Evolutionary conservation across 108 stramenopile species (phyloP).

Genomic region (Stephanodiscus minutulus): DNA sequence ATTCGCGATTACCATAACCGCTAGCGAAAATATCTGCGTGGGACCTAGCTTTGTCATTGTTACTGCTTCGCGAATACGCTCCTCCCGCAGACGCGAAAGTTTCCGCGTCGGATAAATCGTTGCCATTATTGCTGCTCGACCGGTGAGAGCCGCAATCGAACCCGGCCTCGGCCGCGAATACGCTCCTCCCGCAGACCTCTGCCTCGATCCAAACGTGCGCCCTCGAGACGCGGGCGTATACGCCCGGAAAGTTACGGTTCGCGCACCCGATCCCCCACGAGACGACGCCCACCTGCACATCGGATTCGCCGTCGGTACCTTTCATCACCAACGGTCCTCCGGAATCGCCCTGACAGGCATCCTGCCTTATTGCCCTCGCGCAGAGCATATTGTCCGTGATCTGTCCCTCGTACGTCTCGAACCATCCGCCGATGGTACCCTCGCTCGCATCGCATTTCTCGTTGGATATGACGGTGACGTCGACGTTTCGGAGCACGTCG

Average conservation of each 20-base stretch:
- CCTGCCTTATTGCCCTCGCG: conserved; percentile 37
- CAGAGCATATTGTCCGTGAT: conserved; percentile 61
- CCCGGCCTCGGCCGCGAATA: not conserved
- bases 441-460: not conserved
- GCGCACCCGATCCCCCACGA: conserved; percentile 21
- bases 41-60: no score
- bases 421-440: not conserved
- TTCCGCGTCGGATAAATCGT: no score
- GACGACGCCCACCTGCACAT: conserved; percentile 44
- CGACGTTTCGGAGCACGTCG: not conserved
- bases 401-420: conserved; percentile 27
- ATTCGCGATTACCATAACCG: no score
- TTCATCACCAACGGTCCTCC: conserved; percentile 43
- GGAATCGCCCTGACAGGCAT: conserved; percentile 53
- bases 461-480: conserved; percentile 5
- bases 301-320: conserved; percentile 19
- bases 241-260: conserved; percentile 22
- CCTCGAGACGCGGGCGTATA: conserved; percentile 58
- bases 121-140: no score
- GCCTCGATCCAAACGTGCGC: conserved; percentile 58
- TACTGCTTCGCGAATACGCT: no score
- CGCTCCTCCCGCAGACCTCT: conserved; percentile 43
- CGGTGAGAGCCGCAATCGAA: not conserved
- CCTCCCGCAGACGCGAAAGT: no score
- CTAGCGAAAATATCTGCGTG: no score